A percentile compares a stretch with the other conserved stretches of the same genome.
Evolutionary conservation across 768 basidiomycete species (phyloP).

Genomic region (Phylloporus sp.): DNA sequence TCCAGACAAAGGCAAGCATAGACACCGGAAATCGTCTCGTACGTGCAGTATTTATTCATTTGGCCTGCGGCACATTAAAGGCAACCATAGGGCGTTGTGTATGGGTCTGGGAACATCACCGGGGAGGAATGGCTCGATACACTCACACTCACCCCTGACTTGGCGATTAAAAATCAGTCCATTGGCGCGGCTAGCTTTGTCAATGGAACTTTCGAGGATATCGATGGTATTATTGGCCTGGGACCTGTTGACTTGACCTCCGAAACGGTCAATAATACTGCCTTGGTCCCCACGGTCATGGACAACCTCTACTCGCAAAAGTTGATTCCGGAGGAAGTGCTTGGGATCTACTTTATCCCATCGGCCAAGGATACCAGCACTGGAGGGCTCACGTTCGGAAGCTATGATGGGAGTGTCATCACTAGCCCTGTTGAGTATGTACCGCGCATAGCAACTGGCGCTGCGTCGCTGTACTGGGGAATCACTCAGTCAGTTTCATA

Average conservation of each 20-base stretch:
- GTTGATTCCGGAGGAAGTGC: conserved; percentile 20
- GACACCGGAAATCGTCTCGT: conserved; percentile 11
- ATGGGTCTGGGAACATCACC: background rate
- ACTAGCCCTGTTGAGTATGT: conserved; percentile 17
- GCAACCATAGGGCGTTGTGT: background rate
- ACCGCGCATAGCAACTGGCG: conserved; percentile 19
- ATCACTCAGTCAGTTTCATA: conserved; percentile 25
- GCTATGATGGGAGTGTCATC: conserved; percentile 11
- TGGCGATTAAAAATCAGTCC: background rate
- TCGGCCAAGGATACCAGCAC: conserved; percentile 16
- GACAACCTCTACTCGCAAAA: too few relatives aligned
- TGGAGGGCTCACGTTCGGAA: conserved; percentile 22
- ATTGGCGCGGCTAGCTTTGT: conserved; percentile 24
- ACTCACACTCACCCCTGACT: background rate
- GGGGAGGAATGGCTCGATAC: conserved; percentile 1
- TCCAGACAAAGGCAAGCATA: conserved; percentile 5
- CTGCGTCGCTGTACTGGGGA: conserved; percentile 26
- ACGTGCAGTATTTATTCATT: background rate
- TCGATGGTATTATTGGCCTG: conserved; percentile 13
- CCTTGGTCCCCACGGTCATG: conserved; percentile 30
- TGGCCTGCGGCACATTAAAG: background rate
- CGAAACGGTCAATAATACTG: conserved; percentile 15
- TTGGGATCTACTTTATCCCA: conserved; percentile 32
- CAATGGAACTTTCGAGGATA: background rate
- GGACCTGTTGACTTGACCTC: conserved; percentile 32